Evolutionary conservation across 352 stramenopile species (phyloP), one percentile per base, ranked within the genome.

Genomic region (Thalassiosira hispida): DNA sequence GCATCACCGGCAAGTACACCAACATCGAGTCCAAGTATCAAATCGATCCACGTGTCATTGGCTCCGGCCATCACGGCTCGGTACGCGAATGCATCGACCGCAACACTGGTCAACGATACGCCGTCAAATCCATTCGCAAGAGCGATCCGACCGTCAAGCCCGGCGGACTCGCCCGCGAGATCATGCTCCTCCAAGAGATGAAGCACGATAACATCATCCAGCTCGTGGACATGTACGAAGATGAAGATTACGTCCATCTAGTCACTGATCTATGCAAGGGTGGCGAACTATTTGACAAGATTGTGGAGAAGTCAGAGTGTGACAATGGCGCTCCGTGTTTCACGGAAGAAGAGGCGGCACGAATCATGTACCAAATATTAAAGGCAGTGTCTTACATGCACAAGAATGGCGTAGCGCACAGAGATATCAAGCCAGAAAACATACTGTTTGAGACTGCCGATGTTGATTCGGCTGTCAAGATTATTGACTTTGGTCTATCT

Each of bases 391-490:
- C n/a, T n/a, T n/a, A n/a, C n/a, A n/a, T n/a, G n/a, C n/a, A n/a
- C n/a, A n/a, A n/a, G n/a, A n/a, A n/a, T n/a, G n/a, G n/a, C n/a
- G n/a, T n/a, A n/a, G n/a, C n/a, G n/a, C n/a, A n/a, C n/a, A n/a
- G n/a, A n/a, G n/a, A n/a, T n/a, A n/a, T n/a, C n/a, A n/a, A n/a
- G n/a, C n/a, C n/a, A n/a, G n/a, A n/a, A n/a, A n/a, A n/a, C n/a
- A n/a, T n/a, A n/a, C n/a, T n/a, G n/a, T n/a, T n/a, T n/a, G n/a
- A n/a, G n/a, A n/a, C n/a, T n/a, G n/a, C n/a, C n/a, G n/a, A n/a
- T n/a, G n/a, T n/a, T 57, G 94, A 97, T 62, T 90, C 95, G 4
- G 93, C 97, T 61, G 92, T 98, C 55, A 98, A 98, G 83, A 94
- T 98, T 73, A 98, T 97, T 71, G 95, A 97, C 85, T 97, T 98